phyloP scores from a whole-genome alignment of 1,284 basidiomycete genomes.

The Cerioporus squamosus region DNA sequence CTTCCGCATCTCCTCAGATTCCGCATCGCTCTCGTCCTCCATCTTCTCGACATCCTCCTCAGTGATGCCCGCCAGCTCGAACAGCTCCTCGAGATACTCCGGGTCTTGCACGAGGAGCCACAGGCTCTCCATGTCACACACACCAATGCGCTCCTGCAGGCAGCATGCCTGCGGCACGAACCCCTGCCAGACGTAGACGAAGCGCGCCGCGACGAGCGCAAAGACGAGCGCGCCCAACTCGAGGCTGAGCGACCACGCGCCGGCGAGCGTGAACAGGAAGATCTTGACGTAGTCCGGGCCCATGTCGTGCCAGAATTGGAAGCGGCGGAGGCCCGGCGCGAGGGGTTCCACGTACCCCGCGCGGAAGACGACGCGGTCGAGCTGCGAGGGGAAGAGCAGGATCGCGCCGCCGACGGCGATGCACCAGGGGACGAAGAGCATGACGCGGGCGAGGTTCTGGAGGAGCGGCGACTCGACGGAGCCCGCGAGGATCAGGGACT shows the following conservation, averaged over 20 bases:
- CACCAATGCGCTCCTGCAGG: constrained; percentile 38
- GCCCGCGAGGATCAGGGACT: not conserved
- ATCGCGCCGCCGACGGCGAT: constrained; percentile 48
- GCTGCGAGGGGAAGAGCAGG: constrained; percentile 42
- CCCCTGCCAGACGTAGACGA: constrained; percentile 42
- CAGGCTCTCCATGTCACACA: constrained; percentile 48
- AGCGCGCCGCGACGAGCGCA: constrained; percentile 35
- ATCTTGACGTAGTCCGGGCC: constrained; percentile 45
- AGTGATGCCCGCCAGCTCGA: not conserved
- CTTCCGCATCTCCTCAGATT: no score
- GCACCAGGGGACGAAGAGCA: constrained; percentile 54
- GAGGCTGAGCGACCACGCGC: constrained; percentile 36
- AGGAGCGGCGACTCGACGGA: not conserved
- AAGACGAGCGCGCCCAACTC: constrained; percentile 20
- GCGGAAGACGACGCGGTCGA: constrained; percentile 44
- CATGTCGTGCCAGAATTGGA: constrained; percentile 48
- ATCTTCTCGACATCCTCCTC: not conserved
- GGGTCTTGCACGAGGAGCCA: constrained; percentile 35
- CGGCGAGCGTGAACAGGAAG: constrained; percentile 40
- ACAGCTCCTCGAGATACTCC: not conserved
- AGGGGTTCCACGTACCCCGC: constrained; percentile 39
- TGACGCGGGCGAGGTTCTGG: constrained; percentile 16
- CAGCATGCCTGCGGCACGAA: constrained; percentile 38
- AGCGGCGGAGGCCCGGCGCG: constrained; percentile 43
- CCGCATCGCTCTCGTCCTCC: not conserved